These are phyloP conservation scores for Acacia melanoxylon DNA, from an alignment of 306 rosid species.

Conservation along the genomic window DNA sequence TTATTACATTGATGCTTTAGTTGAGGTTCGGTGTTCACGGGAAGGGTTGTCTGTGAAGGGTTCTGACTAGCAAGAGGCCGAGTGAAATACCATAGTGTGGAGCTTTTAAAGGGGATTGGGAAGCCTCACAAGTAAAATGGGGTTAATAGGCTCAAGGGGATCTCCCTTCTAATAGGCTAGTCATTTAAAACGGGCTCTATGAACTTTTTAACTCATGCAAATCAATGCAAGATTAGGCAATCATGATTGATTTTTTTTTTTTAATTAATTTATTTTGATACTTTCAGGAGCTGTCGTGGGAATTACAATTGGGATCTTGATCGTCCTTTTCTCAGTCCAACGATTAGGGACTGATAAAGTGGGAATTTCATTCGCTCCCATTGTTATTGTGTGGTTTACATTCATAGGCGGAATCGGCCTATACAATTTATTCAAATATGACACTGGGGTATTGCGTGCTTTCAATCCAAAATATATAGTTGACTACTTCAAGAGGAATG, in stretches of 20 bases:
- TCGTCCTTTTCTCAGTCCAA: conserved; percentile 34
- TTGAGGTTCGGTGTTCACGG: too few species aligned
- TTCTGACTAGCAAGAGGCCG: too few species aligned
- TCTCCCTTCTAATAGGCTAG: too few species aligned
- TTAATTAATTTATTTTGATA: neutral
- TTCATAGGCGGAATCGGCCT: conserved; percentile 47
- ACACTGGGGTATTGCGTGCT: conserved; percentile 42
- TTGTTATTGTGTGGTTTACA: conserved; percentile 36
- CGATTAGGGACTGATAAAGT: conserved; percentile 53
- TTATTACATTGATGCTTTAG: too few species aligned
- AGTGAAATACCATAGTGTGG: too few species aligned
- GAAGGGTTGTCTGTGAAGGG: too few species aligned
- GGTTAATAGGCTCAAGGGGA: too few species aligned
- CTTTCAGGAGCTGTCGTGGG: conserved; percentile 44
- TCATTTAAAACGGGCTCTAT: too few species aligned
- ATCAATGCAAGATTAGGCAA: neutral
- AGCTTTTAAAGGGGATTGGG: too few species aligned
- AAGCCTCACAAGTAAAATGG: too few species aligned
- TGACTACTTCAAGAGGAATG: conserved; percentile 50
- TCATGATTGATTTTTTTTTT: neutral
- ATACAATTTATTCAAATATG: conserved; percentile 48
- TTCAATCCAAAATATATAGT: conserved; percentile 47
- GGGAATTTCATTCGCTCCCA: conserved; percentile 46
- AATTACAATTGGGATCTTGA: conserved; percentile 36
- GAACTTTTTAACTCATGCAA: neutral